Evolutionary conservation across 2,329 filamentous ascomycete species (phyloP).

Genomic region (Aspergillaceae sp.): DNA sequence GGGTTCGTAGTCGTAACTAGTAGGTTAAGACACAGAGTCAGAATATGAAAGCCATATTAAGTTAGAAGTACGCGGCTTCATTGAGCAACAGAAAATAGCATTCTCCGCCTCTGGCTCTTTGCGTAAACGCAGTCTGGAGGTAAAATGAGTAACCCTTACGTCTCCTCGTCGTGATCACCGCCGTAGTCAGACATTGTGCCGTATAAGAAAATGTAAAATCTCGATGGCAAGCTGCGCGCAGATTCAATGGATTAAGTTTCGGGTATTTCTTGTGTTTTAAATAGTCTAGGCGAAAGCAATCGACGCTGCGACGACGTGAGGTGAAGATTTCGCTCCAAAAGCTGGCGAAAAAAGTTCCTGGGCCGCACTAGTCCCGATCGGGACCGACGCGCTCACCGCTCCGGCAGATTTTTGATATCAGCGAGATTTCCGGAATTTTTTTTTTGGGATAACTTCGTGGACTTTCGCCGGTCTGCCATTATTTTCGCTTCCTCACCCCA

Average conservation of each 20-base stretch:
- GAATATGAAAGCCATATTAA: slow-evolving; percentile 9
- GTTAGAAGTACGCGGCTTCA: background rate
- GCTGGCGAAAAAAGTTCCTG: slow-evolving; percentile 29
- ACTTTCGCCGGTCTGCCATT: no score
- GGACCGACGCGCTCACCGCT: slow-evolving; percentile 21
- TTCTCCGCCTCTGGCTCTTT: no score
- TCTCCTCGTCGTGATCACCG: slow-evolving; percentile 54
- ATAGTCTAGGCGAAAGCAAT: slow-evolving; percentile 7
- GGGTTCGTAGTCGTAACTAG: slow-evolving; percentile 46
- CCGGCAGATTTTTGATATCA: slow-evolving; percentile 22
- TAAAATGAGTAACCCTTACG: slow-evolving; percentile 38
- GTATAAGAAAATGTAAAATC: slow-evolving; percentile 5
- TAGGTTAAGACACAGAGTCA: slow-evolving; percentile 11
- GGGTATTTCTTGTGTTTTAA: slow-evolving; percentile 5
- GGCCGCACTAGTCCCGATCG: slow-evolving; percentile 19
- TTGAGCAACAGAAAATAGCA: no score
- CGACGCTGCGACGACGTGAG: slow-evolving; percentile 9
- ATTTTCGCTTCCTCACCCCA: slow-evolving; percentile 2
- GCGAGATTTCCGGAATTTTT: slow-evolving; percentile 1
- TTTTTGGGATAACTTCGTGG: background rate
- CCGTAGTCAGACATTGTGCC: slow-evolving; percentile 64
- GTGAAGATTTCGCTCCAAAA: slow-evolving; percentile 18
- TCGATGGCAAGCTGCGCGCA: slow-evolving; percentile 6
- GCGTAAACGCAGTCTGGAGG: background rate
- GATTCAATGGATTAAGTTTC: background rate